Base-by-base conservation (phyloP, 441 rosid species). In the Corymbia calophylla region DNA sequence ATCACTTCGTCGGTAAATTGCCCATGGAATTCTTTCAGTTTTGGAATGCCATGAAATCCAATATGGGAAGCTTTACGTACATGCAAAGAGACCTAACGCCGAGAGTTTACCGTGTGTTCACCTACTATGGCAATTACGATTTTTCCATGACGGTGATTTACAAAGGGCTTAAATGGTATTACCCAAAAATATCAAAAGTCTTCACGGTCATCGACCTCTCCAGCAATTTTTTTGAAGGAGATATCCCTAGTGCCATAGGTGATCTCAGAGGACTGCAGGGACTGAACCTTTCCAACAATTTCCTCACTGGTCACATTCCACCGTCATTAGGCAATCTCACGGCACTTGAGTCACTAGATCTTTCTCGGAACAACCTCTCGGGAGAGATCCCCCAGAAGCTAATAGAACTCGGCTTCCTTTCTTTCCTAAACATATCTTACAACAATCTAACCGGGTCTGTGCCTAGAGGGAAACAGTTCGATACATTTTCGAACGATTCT, bases 41-140 rank as follows among this genome's bases (percentile, higher is more conserved):
- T 27, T 60, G 16, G 68, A 60, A 27, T 12, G 31, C 68, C 31
- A 29, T 27, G 68, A 60, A 60, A 60, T 60, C 8, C 8, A 7
- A 60, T 4, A 29, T 3, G 3, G 16, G 13, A 60, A 60, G 27
- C 31, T 60, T 12, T 13, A 27, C 31, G 1, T 60, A 60, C 31
- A 60, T 12, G 68, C 68, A 60, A 2, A 12, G 17, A 60, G 3
- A 11, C 8, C 31, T 27, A 60, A 1, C 2, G 31, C 16, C 8
- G 1, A 2, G 0, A 10, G 0, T 0, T 3, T 5, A 29, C 32
- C 0, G 5, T 27, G 0, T 2, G 8, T 60, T 27, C 31, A 27
- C 31, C 31, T 5, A 60, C 31, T 27, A 27, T 60, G 31, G 32
- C 8, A 1, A 5, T 60, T 60, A 60, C 8, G 68, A 12, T 12